Percentiles rank a stretch among this genome's conserved stretches.
Conservation (phyloP, 495 filamentous ascomycete genomes). For the Neurospora discreta region DNA sequence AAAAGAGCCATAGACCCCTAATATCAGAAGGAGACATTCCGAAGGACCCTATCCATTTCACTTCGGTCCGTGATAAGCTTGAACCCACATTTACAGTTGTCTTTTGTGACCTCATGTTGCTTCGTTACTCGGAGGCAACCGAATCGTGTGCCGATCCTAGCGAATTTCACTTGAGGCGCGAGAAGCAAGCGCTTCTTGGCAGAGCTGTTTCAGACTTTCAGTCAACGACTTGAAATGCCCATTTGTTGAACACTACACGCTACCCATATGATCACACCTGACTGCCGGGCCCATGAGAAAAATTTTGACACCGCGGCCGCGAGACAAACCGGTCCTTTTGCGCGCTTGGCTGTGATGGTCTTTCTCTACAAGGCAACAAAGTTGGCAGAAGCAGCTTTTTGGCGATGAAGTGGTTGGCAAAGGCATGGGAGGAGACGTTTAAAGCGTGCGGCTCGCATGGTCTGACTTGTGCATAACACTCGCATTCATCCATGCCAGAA, state of each 20-base stretch:
- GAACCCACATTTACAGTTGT: background rate
- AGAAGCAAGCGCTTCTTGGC: background rate
- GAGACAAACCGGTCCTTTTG: background rate
- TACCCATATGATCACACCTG: background rate
- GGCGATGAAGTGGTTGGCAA: background rate
- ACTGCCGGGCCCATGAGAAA: background rate
- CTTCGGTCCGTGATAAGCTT: background rate
- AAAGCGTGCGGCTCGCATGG: background rate
- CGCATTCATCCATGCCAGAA: background rate
- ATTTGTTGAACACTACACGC: background rate
- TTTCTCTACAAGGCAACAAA: background rate
- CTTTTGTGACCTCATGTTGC: background rate
- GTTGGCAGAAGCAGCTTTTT: background rate
- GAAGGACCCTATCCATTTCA: background rate
- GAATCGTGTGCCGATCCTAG: background rate
- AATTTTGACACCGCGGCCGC: background rate
- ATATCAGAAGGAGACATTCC: background rate
- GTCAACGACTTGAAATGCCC: background rate
- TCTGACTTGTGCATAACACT: background rate
- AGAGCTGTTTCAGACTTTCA: background rate
- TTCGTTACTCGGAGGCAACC: background rate
- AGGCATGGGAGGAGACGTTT: background rate
- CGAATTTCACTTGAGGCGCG: background rate
- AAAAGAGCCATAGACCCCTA: background rate
- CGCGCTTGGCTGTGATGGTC: background rate